These are phyloP conservation scores for Athelia sp. DNA, from an alignment of 1,284 basidiomycete genomes.

Conservation along the genomic window DNA sequence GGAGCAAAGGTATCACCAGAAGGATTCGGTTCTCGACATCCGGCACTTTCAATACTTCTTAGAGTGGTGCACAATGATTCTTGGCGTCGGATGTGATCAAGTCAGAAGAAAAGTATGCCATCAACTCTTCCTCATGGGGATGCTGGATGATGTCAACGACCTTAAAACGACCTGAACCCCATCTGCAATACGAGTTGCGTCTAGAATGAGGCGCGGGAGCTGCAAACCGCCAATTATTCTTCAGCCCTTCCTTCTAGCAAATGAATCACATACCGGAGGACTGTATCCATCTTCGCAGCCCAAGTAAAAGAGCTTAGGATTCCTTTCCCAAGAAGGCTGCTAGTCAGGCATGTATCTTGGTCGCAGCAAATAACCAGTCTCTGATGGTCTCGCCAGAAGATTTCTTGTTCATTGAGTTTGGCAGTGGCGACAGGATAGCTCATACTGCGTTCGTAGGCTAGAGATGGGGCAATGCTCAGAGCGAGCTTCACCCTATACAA, in stretches of 20 bases:
- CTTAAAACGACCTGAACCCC: slow-evolving; percentile 6
- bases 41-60: slow-evolving; percentile 8
- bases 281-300: background rate
- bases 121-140: slow-evolving; percentile 8
- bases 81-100: slow-evolving; percentile 6
- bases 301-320: slow-evolving; percentile 9
- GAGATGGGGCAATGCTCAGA: too few species aligned
- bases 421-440: too few species aligned
- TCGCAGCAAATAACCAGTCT: slow-evolving; percentile 16
- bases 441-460: too few species aligned
- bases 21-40: slow-evolving; percentile 6
- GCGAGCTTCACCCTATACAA: too few species aligned
- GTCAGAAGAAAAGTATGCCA: slow-evolving; percentile 4
- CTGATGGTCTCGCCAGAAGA: slow-evolving; percentile 14
- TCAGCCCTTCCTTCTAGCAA: too few species aligned
- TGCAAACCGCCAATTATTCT: too few species aligned
- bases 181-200: slow-evolving; percentile 11
- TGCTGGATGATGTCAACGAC: background rate
- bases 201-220: slow-evolving; percentile 3
- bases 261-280: too few species aligned
- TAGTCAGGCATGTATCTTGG: slow-evolving; percentile 15
- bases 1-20: slow-evolving; percentile 11
- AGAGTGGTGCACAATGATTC: slow-evolving; percentile 12
- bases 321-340: slow-evolving; percentile 16
- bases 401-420: slow-evolving; percentile 4